Evolutionary conservation across 768 basidiomycete genomes (phyloP), one percentile per base, ranked within the genome.

Genomic region (Lentinus tigrinus): DNA sequence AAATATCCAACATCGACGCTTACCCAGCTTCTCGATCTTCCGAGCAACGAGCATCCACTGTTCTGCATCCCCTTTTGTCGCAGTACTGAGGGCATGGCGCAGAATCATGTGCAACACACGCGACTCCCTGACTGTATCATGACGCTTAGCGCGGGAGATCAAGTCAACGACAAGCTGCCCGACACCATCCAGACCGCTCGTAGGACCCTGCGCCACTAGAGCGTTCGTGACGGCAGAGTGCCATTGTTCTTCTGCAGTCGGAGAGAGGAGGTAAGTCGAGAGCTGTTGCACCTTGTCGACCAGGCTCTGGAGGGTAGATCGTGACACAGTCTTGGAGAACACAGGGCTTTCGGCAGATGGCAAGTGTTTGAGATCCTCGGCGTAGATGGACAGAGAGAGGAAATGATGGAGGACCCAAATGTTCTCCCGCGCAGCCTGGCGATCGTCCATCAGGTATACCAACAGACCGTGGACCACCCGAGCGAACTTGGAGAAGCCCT

Each of bases 11-110:
- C 21, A 39, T 26, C 53, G 38, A 26, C 1, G 66, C 83, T 54
- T 26, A 92, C 94, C 81, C 58, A 73, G 75, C 61, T 77, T 81
- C 66, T 91, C 86, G 2, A 88, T 56, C 61, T 73, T 83, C 68
- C 87, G 80, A 2, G 84, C 89, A n/a, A 89, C 74, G 3, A 74
- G 67, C 46, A 97, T 70, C 93, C 96, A 96, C 40, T 78, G 68
- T 58, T 94, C 93, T 0, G 84, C 85, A 62, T 95, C 93, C 0
- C 73, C 74, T 44, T 75, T 79, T 3, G 81, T 81, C 0, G 86
- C 77, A 40, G 85, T 85, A 49, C 80, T 76, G 47, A 90, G 70
- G 58, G 84, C 63, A 67, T 85, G 78, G 57, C 81, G 80, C 37
- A 97, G 65, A 5, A 94, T 75, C 21, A 75, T 72, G 46, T 81